These are phyloP conservation scores for Iris macrosiphon DNA, from an alignment of 106 monocot species.

Conservation along the genomic window DNA sequence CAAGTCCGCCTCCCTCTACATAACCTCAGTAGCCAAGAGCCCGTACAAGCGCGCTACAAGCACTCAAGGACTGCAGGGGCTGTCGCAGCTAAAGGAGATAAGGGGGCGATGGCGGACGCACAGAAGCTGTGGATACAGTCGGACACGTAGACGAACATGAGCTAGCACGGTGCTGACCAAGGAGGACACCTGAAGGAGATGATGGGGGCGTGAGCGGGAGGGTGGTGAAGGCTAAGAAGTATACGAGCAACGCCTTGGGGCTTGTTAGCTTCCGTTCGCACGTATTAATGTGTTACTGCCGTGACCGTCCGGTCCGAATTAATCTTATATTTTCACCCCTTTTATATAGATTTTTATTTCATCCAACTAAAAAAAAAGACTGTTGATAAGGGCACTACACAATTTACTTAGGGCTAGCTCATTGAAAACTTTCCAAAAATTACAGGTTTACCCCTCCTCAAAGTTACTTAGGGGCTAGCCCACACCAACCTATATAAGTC, in stretches of 20 bases:
- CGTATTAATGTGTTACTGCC: no score
- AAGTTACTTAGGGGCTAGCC: no score
- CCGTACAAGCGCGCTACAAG: not conserved
- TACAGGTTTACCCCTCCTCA: no score
- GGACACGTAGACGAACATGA: slow-evolving; percentile 17
- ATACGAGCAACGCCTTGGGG: slow-evolving; percentile 12
- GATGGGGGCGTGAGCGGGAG: not conserved
- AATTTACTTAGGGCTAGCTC: no score
- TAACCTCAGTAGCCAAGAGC: not conserved
- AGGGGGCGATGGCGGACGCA: not conserved
- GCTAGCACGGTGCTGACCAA: slow-evolving; percentile 13
- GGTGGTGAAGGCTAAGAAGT: slow-evolving; percentile 3
- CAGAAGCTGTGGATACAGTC: slow-evolving; percentile 35
- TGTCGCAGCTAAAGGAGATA: slow-evolving; percentile 17
- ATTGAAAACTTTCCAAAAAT: no score
- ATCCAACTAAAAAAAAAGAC: no score
- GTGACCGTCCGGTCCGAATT: no score
- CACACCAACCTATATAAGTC: no score
- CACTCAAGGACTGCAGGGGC: slow-evolving; percentile 53
- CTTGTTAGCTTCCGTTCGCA: no score
- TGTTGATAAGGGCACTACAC: no score
- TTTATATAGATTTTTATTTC: no score
- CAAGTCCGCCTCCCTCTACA: slow-evolving; percentile 3
- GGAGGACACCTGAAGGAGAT: slow-evolving; percentile 10
- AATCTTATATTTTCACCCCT: no score